phyloP scores from a whole-genome alignment of 1,284 basidiomycete species.

The Ganoderma meredithae region DNA sequence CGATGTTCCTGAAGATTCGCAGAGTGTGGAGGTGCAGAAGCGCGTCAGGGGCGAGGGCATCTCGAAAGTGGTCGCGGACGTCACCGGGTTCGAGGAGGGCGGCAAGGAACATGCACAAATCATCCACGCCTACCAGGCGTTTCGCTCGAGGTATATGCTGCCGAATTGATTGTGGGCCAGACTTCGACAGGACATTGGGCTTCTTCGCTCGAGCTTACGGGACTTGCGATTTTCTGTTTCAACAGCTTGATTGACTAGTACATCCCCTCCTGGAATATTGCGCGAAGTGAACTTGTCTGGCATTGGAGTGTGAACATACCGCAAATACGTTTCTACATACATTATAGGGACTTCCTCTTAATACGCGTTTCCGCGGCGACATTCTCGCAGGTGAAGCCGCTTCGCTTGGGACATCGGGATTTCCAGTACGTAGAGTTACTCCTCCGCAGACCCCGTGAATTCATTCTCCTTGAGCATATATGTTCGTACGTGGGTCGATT shows the following conservation, averaged over 20 bases:
- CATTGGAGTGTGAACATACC: background rate
- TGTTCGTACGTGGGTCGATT: background rate
- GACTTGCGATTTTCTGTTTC: background rate
- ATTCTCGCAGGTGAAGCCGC: background rate
- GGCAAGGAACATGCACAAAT: conserved; percentile 36
- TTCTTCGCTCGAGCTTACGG: background rate
- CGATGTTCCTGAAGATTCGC: conserved; percentile 43
- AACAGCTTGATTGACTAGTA: background rate
- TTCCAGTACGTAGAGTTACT: background rate
- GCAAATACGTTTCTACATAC: too few species aligned
- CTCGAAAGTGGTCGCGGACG: conserved; percentile 37
- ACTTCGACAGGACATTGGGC: background rate
- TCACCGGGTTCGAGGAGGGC: conserved; percentile 39
- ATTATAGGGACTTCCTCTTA: too few species aligned
- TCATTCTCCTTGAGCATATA: background rate
- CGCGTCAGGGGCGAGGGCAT: conserved; percentile 39
- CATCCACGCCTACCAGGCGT: conserved; percentile 35
- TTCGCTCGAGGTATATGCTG: conserved; percentile 21
- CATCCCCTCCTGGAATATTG: background rate
- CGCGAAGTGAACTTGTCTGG: background rate
- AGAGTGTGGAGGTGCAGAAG: conserved; percentile 42
- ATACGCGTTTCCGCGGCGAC: background rate
- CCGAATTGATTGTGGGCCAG: conserved; percentile 5
- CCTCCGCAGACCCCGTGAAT: background rate
- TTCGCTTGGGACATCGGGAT: background rate